Base-by-base conservation (phyloP, 2,329 filamentous ascomycete species). In the Colletotrichum agaves region DNA sequence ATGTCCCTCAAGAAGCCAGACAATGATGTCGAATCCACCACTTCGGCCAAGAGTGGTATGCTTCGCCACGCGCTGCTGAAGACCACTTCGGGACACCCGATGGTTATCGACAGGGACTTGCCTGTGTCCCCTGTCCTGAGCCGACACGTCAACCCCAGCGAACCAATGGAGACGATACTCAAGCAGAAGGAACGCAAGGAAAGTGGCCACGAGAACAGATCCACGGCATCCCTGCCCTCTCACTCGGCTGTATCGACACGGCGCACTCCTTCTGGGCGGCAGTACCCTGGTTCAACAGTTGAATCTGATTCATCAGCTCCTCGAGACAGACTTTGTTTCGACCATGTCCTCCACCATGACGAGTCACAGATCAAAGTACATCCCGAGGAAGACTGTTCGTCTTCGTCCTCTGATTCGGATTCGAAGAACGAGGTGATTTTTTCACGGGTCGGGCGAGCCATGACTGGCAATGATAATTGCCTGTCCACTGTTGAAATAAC, bases 51-150 rank as follows among this genome's bases (percentile, higher is more conserved):
- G 17, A 55, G 58, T 7, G 46, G 56, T 4, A 59, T 44, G 10
- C 59, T 68, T 44, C 71, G 70, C 11, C 73, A 76, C 47, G 70
- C 70, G 17, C 64, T 75, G 41, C 67, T 75, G 21, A 77, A 78
- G 61, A 60, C 73, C 7, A 64, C 69, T 11, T 53, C 67, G 11
- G 71, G 65, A 10, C 61, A 65, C 6, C 62, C 69, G 4, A 66
- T 65, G 23, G n/a, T 72, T 17, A 46, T 73, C 11, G 70, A 73
- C 33, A 73, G 70, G 59, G 69, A 74, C 31, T 43, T 59, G 3
- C 70, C 74, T 10, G 61, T 56, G 5, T 67, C 73, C 10, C 73
- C 73, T 3, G 31, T 71, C 2, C 52, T 75, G 7, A 72, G 31
- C 35, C 61, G 31, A 33, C 58, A 60, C 10, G n/a, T 31, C 15